Evolutionary conservation across 495 filamentous ascomycete genomes (phyloP).

Genomic region (Filosporella fistucella): DNA sequence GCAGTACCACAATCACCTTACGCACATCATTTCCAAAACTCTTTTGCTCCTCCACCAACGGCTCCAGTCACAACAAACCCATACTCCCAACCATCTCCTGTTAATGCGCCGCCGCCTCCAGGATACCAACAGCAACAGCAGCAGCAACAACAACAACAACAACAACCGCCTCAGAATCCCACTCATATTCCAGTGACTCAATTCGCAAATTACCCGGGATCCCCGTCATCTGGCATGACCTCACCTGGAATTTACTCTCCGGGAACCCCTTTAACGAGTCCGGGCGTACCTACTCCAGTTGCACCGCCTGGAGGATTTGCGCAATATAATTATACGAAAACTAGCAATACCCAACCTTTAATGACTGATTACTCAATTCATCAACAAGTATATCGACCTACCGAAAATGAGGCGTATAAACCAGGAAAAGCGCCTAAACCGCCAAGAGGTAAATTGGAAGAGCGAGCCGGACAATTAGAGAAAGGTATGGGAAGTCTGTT

Average conservation of each 20-base stretch:
- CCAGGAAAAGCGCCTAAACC: conserved; percentile 26
- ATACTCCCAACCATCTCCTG: conserved; percentile 30
- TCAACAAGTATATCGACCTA: conserved; percentile 72
- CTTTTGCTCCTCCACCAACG: conserved; percentile 20
- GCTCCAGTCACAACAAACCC: conserved; percentile 1
- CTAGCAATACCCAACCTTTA: conserved; percentile 22
- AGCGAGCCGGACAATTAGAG: conserved; percentile 65
- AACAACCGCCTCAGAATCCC: too few relatives aligned
- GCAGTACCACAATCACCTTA: conserved; percentile 14
- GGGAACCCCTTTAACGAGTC: conserved; percentile 24
- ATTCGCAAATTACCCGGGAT: conserved; percentile 32
- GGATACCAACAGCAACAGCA: conserved; percentile 13
- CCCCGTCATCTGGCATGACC: conserved; percentile 6
- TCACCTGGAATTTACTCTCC: conserved; percentile 13
- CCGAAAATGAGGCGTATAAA: conserved; percentile 49
- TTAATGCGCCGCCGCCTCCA: conserved; percentile 30
- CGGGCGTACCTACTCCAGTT: conserved; percentile 23
- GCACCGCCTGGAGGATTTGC: conserved; percentile 48
- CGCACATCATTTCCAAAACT: conserved; percentile 19
- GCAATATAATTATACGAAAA: conserved; percentile 44
- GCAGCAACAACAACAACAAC: too few relatives aligned
- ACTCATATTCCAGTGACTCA: conserved; percentile 16
- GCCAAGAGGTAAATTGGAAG: conserved; percentile 53
- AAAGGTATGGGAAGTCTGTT: conserved; percentile 74
- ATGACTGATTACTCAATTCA: conserved; percentile 62